These are phyloP conservation scores for Ogataea thermomethanolica DNA, from an alignment of 805 yeast species.

Conservation along the genomic window DNA sequence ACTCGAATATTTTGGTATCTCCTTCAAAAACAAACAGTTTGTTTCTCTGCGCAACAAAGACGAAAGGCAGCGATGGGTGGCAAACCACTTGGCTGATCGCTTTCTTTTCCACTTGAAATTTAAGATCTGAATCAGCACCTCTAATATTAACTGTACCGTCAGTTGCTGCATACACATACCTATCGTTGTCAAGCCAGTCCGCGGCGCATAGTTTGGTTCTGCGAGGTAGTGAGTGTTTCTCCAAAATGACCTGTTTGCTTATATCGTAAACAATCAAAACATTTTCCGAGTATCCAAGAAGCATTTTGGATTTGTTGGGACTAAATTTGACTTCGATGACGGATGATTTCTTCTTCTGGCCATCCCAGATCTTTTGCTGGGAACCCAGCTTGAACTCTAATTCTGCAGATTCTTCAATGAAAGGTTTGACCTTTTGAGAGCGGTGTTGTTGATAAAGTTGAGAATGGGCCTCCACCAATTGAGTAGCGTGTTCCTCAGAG, in stretches of 20 bases:
- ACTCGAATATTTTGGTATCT: constrained; percentile 4
- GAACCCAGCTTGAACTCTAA: constrained; percentile 1
- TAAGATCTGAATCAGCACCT: constrained; percentile 1
- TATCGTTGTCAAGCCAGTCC: constrained; percentile 12
- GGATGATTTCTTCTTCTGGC: constrained; percentile 7
- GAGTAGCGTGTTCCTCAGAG: constrained; percentile 3
- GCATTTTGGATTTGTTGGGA: constrained; percentile 2
- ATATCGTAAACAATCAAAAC: constrained; percentile 3
- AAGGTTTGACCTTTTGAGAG: constrained; percentile 17
- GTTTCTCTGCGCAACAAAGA: constrained; percentile 14
- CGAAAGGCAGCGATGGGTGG: constrained; percentile 13
- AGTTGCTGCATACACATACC: constrained; percentile 6
- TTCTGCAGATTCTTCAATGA: constrained; percentile 6
- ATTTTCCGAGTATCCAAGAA: constrained; percentile 12
- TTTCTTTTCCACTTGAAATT: constrained; percentile 5
- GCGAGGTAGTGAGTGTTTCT: constrained; percentile 5
- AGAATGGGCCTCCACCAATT: constrained; percentile 17
- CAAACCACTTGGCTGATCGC: constrained; percentile 7
- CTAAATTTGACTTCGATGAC: constrained; percentile 4
- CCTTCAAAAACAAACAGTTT: constrained; percentile 11
- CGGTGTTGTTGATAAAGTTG: constrained; percentile 22
- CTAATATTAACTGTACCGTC: constrained; percentile 6
- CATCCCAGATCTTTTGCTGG: constrained; percentile 5
- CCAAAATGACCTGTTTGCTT: neutral
- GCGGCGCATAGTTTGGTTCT: constrained; percentile 6